Conservation (phyloP, 352 stramenopile species). For the Pythium biforme region DNA sequence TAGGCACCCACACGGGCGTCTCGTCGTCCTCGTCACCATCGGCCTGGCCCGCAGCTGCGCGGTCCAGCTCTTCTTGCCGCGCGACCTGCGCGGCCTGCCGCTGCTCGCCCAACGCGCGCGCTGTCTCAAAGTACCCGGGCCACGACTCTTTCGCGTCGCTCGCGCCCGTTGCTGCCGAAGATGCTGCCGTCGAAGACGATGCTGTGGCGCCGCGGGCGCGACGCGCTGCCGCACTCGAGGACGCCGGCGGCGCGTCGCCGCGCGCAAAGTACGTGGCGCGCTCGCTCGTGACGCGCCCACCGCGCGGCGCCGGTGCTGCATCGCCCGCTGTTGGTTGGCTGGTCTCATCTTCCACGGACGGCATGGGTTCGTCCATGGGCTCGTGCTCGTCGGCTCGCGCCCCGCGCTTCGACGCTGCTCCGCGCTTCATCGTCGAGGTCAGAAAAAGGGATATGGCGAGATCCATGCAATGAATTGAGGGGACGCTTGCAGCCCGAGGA, state of each 20-base stretch:
- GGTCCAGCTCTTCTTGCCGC: slow-evolving; percentile 51
- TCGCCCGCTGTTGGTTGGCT: background rate
- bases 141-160: slow-evolving; percentile 30
- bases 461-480: too few species aligned
- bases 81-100: slow-evolving; percentile 57
- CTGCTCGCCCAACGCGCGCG: slow-evolving; percentile 56
- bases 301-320: slow-evolving; percentile 10
- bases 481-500: too few species aligned
- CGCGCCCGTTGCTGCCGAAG: background rate
- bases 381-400: slow-evolving; percentile 4
- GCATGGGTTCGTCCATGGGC: slow-evolving; percentile 2
- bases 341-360: background rate
- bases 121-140: slow-evolving; percentile 79
- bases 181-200: background rate
- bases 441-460: background rate
- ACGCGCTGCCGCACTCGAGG: slow-evolving; percentile 14
- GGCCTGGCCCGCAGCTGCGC: slow-evolving; percentile 30
- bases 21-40: slow-evolving; percentile 4
- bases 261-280: slow-evolving; percentile 37
- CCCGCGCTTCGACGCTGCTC: slow-evolving; percentile 1
- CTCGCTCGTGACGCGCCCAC: slow-evolving; percentile 27
- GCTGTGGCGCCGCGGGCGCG: background rate
- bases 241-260: slow-evolving; percentile 25
- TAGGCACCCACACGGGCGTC: slow-evolving; percentile 48
- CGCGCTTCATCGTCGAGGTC: slow-evolving; percentile 16